A percentile compares a stretch with the other conserved stretches of the same genome.
These are phyloP conservation scores for Ophiostoma himal-ulmi DNA, from an alignment of 2,329 filamentous ascomycete species.

Conservation along the genomic window DNA sequence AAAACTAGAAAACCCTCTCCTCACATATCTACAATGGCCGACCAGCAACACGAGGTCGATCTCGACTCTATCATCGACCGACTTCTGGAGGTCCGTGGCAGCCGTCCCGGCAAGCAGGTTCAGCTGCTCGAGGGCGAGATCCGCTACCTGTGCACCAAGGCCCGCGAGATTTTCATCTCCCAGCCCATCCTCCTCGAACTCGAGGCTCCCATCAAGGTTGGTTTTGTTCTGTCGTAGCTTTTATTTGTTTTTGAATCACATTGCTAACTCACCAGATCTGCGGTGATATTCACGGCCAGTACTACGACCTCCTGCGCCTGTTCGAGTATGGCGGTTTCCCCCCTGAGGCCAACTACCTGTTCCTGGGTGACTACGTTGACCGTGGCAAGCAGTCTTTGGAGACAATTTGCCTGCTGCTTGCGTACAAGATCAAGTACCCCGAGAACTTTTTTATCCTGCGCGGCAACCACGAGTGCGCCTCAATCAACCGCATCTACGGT, in stretches of 20 bases:
- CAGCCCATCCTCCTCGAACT: conserved; percentile 97
- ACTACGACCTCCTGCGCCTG: conserved; percentile 92
- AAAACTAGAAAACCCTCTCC: conserved; percentile 15
- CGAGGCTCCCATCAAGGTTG: conserved; percentile 97
- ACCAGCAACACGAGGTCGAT: conserved; percentile 80
- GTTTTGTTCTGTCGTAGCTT: conserved; percentile 29
- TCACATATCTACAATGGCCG: conserved; percentile 46
- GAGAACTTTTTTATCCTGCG: conserved; percentile 95
- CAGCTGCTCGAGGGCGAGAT: conserved; percentile 96
- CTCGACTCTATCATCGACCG: conserved; percentile 99
- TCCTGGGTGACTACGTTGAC: conserved; percentile 94
- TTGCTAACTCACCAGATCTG: conserved; percentile 66
- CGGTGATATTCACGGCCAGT: conserved; percentile 98
- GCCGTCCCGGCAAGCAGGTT: conserved; percentile 96
- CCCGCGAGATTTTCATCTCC: conserved; percentile 98
- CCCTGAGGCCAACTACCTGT: conserved; percentile 97
- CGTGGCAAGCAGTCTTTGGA: conserved; percentile 93
- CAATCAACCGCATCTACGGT: conserved; percentile 90
- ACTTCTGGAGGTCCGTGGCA: conserved; percentile 93
- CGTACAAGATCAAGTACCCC: conserved; percentile 95
- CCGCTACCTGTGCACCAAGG: conserved; percentile 94
- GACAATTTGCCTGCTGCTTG: conserved; percentile 85
- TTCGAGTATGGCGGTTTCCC: conserved; percentile 99
- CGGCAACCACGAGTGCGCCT: conserved; percentile 95
- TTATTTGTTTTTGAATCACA: neutral